A percentile compares a stretch with the other conserved stretches of the same genome.
Conservation (phyloP, 2,329 filamentous ascomycete genomes). For the Septoria petroselini region DNA sequence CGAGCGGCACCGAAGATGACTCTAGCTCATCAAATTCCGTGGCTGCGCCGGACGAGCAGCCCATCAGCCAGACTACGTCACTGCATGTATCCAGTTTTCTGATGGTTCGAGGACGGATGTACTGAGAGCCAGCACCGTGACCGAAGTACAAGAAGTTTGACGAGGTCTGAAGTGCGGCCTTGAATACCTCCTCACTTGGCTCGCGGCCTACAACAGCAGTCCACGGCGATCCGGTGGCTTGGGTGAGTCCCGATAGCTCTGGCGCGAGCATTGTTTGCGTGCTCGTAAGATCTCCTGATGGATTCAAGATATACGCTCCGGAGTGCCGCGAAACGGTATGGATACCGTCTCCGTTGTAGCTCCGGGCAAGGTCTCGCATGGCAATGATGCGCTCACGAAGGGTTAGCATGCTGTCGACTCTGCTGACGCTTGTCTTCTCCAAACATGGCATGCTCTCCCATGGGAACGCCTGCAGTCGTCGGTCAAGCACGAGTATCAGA, state of each 20-base stretch:
- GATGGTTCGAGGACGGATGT: slow-evolving; percentile 80
- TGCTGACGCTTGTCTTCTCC: slow-evolving; percentile 72
- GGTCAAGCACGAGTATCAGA: slow-evolving; percentile 87
- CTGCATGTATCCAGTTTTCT: slow-evolving; percentile 58
- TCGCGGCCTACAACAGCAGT: slow-evolving; percentile 62
- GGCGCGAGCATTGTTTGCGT: slow-evolving; percentile 74
- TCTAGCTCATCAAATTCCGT: slow-evolving; percentile 83
- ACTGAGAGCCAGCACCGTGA: slow-evolving; percentile 91
- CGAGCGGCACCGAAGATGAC: slow-evolving; percentile 82
- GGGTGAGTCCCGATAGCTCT: slow-evolving; percentile 52
- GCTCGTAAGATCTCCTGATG: slow-evolving; percentile 73
- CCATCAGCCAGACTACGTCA: slow-evolving; percentile 74
- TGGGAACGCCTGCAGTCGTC: slow-evolving; percentile 82
- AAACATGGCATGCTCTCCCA: slow-evolving; percentile 95
- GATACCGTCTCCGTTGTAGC: slow-evolving; percentile 17
- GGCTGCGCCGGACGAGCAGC: slow-evolving; percentile 82
- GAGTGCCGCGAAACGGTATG: slow-evolving; percentile 52
- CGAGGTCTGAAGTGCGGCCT: slow-evolving; percentile 60
- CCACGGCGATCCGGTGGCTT: slow-evolving; percentile 52
- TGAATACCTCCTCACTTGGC: slow-evolving; percentile 77
- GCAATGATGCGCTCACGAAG: slow-evolving; percentile 70
- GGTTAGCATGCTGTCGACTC: slow-evolving; percentile 81
- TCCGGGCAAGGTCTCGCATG: slow-evolving; percentile 40
- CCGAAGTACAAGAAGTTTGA: slow-evolving; percentile 90
- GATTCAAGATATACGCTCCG: slow-evolving; percentile 84